phyloP scores from a whole-genome alignment of 164 flowering plant species.

The Kingdonia uniflora region DNA sequence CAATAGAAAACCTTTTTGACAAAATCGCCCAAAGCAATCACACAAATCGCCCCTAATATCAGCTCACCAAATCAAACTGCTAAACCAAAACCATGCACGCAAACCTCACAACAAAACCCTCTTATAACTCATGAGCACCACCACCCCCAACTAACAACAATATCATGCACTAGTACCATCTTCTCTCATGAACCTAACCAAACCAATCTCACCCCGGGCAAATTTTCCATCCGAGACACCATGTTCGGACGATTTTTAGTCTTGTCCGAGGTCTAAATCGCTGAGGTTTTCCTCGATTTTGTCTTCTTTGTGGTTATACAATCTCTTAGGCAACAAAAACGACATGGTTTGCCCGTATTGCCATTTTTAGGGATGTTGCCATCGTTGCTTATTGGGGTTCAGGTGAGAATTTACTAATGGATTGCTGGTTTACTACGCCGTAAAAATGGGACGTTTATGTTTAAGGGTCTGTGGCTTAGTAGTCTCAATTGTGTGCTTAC shows the following conservation, averaged over 20 bases:
- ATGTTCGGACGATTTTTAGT: slow-evolving; percentile 13
- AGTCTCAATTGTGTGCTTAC: slow-evolving; percentile 41
- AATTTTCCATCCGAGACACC: not conserved
- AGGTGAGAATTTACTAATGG: not conserved
- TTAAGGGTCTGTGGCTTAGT: slow-evolving; percentile 12
- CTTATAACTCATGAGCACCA: no score
- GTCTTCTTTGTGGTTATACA: not conserved
- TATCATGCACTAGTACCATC: slow-evolving; percentile 10
- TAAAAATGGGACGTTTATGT: not conserved
- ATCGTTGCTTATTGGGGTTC: not conserved
- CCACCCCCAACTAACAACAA: not conserved
- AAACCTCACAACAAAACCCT: slow-evolving; percentile 15
- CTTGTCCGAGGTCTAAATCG: slow-evolving; percentile 34
- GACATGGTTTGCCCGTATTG: not conserved
- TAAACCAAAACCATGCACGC: no score
- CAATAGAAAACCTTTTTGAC: no score
- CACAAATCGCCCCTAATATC: slow-evolving; percentile 19
- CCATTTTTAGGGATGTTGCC: not conserved
- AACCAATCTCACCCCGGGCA: slow-evolving; percentile 9
- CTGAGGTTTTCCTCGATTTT: slow-evolving; percentile 48
- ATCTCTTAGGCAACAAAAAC: not conserved
- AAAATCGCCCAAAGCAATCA: not conserved
- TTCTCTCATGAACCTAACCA: slow-evolving; percentile 14
- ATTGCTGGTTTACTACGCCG: not conserved
- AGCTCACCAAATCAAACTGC: slow-evolving; percentile 82